Percentiles rank a stretch among this genome's conserved stretches.
These are phyloP conservation scores for Neocallimastix lanati DNA, from an alignment of 192 early-diverging fungal species.

Conservation along the genomic window DNA sequence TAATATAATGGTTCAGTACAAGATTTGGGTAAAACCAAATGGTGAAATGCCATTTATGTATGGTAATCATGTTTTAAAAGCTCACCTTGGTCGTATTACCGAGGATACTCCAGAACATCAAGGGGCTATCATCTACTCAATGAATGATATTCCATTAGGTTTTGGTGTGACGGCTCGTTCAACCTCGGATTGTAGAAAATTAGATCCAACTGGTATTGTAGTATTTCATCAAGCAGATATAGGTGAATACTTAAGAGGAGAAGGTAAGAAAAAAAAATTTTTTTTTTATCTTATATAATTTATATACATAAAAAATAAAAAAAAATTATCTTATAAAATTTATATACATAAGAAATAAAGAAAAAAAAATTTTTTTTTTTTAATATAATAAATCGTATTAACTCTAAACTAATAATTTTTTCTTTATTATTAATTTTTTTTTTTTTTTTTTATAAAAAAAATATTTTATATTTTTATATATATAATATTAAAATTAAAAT, in stretches of 20 bases:
- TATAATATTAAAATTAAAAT: too few relatives aligned
- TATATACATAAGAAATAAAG: too few relatives aligned
- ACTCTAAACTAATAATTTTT: too few relatives aligned
- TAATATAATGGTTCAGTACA: too few relatives aligned
- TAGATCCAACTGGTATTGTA: constrained; percentile 87
- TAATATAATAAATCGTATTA: too few relatives aligned
- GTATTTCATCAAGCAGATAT: constrained; percentile 96
- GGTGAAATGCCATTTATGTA: constrained; percentile 98
- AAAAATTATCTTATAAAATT: too few relatives aligned
- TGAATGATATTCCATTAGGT: constrained; percentile 84
- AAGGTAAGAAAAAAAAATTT: not conserved
- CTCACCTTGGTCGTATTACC: constrained; percentile 88
- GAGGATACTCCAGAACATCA: constrained; percentile 98
- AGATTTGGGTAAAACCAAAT: constrained; percentile 98
- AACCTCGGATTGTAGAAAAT: constrained; percentile 74
- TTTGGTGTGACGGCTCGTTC: constrained; percentile 93
- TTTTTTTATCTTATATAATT: too few relatives aligned
- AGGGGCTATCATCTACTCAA: constrained; percentile 84
- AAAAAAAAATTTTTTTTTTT: too few relatives aligned
- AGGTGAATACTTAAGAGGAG: constrained; percentile 60
- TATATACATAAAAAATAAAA: too few relatives aligned
- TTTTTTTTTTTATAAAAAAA: too few relatives aligned
- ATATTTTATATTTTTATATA: too few relatives aligned
- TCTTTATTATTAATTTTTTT: too few relatives aligned
- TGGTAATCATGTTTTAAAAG: constrained; percentile 94